These are phyloP conservation scores for Aphanoascus verrucosus DNA, from an alignment of 2,329 filamentous ascomycete genomes.

Conservation along the genomic window DNA sequence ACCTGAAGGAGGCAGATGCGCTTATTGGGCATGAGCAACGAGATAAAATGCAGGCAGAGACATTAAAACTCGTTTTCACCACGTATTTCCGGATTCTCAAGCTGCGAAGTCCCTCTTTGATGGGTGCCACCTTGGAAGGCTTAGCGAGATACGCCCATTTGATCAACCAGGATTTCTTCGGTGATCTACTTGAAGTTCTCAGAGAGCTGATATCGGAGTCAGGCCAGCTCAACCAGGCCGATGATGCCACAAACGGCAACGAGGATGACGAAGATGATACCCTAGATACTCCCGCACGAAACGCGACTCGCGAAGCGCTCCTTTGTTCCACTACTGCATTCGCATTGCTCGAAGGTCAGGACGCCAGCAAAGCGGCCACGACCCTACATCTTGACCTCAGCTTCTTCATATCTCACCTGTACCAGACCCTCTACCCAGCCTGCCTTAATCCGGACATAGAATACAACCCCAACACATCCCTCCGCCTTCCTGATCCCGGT, in stretches of 20 bases:
- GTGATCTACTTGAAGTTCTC: conserved; percentile 83
- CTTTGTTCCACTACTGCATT: conserved; percentile 95
- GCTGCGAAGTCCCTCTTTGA: conserved; percentile 65
- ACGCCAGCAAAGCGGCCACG: conserved; percentile 71
- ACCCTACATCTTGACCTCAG: conserved; percentile 80
- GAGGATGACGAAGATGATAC: conserved; percentile 42
- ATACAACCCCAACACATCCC: conserved; percentile 58
- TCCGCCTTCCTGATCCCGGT: conserved; percentile 59
- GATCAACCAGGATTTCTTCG: conserved; percentile 99
- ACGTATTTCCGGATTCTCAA: conserved; percentile 94
- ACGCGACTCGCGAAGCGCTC: conserved; percentile 73
- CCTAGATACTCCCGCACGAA: conserved; percentile 47
- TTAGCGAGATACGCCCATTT: conserved; percentile 87
- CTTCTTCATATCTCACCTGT: conserved; percentile 92
- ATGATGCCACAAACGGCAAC: conserved; percentile 32
- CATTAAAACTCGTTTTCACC: conserved; percentile 87
- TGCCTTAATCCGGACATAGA: conserved; percentile 79
- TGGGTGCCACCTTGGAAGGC: conserved; percentile 95
- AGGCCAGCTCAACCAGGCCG: conserved; percentile 26
- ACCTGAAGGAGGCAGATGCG: conserved; percentile 86
- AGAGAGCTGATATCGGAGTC: conserved; percentile 75
- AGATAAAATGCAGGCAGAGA: conserved; percentile 90
- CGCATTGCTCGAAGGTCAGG: conserved; percentile 88
- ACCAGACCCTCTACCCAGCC: conserved; percentile 68
- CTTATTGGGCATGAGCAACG: conserved; percentile 83